Conservation (phyloP, 1,284 basidiomycete genomes). For the Sanghuangporus baumii region DNA sequence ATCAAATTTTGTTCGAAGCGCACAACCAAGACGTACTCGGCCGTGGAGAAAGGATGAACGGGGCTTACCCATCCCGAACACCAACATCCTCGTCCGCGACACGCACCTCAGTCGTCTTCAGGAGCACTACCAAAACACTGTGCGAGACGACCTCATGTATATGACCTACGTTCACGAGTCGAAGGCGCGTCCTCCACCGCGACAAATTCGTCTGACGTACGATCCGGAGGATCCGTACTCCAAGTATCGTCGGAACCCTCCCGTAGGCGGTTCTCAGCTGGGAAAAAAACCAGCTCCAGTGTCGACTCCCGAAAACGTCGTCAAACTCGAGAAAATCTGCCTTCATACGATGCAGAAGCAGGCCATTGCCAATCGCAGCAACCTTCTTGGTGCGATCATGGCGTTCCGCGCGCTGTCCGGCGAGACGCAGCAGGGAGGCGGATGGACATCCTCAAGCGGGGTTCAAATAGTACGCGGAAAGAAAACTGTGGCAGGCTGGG, state of each 20-base stretch:
- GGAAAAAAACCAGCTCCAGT: conserved; percentile 62
- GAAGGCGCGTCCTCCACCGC: conserved; percentile 43
- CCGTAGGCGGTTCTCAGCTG: conserved; percentile 66
- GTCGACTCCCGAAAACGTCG: conserved; percentile 60
- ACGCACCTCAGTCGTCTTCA: conserved; percentile 74
- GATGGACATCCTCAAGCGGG: conserved; percentile 61
- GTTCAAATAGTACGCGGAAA: conserved; percentile 79
- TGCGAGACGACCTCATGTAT: conserved; percentile 90
- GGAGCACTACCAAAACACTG: conserved; percentile 81
- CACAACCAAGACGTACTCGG: conserved; percentile 1
- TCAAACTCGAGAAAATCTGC: conserved; percentile 78
- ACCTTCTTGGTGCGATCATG: conserved; percentile 82
- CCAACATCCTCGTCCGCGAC: conserved; percentile 57
- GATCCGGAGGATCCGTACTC: conserved; percentile 78
- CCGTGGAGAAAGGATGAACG: conserved; percentile 34
- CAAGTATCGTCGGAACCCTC: conserved; percentile 65
- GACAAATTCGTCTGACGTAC: conserved; percentile 62
- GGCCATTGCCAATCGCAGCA: conserved; percentile 67
- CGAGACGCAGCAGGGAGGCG: conserved; percentile 67
- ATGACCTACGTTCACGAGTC: conserved; percentile 85
- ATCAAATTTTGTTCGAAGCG: not conserved
- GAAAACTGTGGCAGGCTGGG: conserved; percentile 82
- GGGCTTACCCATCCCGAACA: conserved; percentile 62
- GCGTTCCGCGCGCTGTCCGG: conserved; percentile 87
- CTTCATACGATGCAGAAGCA: conserved; percentile 84